Base-by-base conservation (phyloP, 768 basidiomycete species). In the Lanmaoa rubissima region DNA sequence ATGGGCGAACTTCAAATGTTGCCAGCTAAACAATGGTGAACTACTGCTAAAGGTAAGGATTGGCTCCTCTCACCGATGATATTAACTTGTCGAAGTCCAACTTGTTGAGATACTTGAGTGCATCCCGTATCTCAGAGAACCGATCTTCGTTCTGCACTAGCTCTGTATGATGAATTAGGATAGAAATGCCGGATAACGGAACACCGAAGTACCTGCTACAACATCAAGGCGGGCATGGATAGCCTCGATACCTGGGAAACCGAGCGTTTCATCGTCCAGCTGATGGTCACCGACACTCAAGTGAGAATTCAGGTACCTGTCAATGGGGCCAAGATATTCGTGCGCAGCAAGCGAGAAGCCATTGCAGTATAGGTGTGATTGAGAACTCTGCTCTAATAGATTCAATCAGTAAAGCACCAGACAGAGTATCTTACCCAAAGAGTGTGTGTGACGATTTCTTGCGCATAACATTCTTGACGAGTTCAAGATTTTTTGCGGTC, bases 331-430 rank as follows among this genome's bases (percentile, higher is more conserved):
- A 97, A 77, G 36, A 98, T 79, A 57, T 86, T 94, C 19, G 86
- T 82, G 50, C 90, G 81, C 40, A 98, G 72, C 39, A 95, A 79
- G 9, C 96, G 81, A 2, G 85, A 74, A 2, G 88, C 96, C 94
- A 98, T 98, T 0, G 94, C 86, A 0, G 95, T 98, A 63, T 80
- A 90, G 1, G 92, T 94, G 58, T 89, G 79, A 65, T 98, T 90
- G 47, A 93, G 70, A 32, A 82, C 74, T 7, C 92, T 91, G 61
- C 19, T 17, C 39, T 16, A 40, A 13, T 38, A 56, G 7, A 42
- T 28, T 55, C n/a, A 51, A 26, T 13, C 1, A 32, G 1, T 8
- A 58, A 46, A 51, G 1, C 7, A 19, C 10, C 11, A 13, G 31
- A 17, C 24, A 49, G 38, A 34, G 17, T 1, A 10, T 14, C 57